A percentile compares a stretch with the other conserved stretches of the same genome.
phyloP scores from a whole-genome alignment of 352 stramenopile species.

The Globisporangium nodosum region DNA sequence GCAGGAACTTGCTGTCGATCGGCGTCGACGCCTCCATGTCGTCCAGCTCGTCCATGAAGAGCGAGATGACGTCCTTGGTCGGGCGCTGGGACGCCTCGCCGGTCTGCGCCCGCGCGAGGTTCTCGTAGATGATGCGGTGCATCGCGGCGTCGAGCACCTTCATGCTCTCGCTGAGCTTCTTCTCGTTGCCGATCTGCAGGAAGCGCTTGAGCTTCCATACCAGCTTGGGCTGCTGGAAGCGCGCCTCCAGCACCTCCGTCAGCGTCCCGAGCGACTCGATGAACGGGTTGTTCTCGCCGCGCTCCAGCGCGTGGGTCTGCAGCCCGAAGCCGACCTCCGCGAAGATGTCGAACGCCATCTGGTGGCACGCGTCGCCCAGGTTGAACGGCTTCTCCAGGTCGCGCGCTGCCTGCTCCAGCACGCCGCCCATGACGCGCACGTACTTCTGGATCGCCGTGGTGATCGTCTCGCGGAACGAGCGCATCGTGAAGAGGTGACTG shows the following conservation, averaged over 20 bases:
- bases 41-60: constrained; percentile 33
- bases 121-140: constrained; percentile 37
- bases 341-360: constrained; percentile 55
- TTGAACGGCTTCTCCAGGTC: background rate
- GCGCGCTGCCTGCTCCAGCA: constrained; percentile 10
- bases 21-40: background rate
- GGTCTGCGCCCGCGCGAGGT: constrained; percentile 18
- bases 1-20: constrained; percentile 43
- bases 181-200: constrained; percentile 37
- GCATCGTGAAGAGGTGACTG: constrained; percentile 26
- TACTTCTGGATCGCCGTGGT: constrained; percentile 29
- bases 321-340: constrained; percentile 49
- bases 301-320: constrained; percentile 34
- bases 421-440: constrained; percentile 20
- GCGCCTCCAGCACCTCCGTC: constrained; percentile 24
- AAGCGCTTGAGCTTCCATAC: constrained; percentile 55
- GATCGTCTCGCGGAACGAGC: constrained; percentile 22
- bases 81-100: background rate
- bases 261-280: constrained; percentile 35
- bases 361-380: constrained; percentile 28
- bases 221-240: constrained; percentile 42
- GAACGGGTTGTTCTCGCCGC: constrained; percentile 36
- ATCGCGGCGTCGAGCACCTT: constrained; percentile 33
- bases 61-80: constrained; percentile 36
- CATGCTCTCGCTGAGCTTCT: constrained; percentile 22